Evolutionary conservation across 1,284 basidiomycete species (phyloP).

Genomic region (Lentinula novae-zelandiae): DNA sequence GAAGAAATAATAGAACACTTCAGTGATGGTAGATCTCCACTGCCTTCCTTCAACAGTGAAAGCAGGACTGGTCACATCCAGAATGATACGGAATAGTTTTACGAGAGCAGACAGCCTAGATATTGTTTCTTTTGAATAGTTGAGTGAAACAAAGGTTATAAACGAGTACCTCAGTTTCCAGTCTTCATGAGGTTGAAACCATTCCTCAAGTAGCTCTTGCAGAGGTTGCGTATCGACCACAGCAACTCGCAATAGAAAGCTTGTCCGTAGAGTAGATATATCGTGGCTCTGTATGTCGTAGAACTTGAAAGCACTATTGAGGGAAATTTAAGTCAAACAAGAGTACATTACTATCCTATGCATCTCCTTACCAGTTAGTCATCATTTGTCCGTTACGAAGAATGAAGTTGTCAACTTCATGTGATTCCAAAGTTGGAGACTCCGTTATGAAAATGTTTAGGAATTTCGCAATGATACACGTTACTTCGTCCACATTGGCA

Average conservation of each 20-base stretch:
- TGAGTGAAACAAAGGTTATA: neutral
- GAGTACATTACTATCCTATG: neutral
- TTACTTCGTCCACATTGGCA: conserved; percentile 45
- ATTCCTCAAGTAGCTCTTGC: conserved; percentile 39
- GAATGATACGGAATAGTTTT: conserved; percentile 57
- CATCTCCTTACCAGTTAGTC: conserved; percentile 45
- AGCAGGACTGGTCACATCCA: conserved; percentile 58
- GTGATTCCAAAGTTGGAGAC: conserved; percentile 52
- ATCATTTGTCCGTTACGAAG: conserved; percentile 55
- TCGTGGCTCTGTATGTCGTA: conserved; percentile 56
- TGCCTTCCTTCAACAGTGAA: conserved; percentile 61
- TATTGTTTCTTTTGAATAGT: neutral
- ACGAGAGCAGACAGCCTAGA: conserved; percentile 38
- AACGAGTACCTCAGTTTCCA: conserved; percentile 48
- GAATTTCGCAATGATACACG: conserved; percentile 57
- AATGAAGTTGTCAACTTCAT: conserved; percentile 70
- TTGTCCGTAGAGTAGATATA: conserved; percentile 46
- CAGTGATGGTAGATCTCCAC: conserved; percentile 58
- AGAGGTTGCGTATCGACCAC: conserved; percentile 62
- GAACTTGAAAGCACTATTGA: conserved; percentile 57
- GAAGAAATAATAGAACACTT: conserved; percentile 60
- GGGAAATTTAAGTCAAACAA: neutral
- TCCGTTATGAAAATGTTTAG: conserved; percentile 55
- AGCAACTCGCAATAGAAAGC: conserved; percentile 54
- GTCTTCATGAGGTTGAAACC: conserved; percentile 28